These are phyloP conservation scores for Fraxinus ornus DNA, from an alignment of 305 asterid species.

Conservation along the genomic window DNA sequence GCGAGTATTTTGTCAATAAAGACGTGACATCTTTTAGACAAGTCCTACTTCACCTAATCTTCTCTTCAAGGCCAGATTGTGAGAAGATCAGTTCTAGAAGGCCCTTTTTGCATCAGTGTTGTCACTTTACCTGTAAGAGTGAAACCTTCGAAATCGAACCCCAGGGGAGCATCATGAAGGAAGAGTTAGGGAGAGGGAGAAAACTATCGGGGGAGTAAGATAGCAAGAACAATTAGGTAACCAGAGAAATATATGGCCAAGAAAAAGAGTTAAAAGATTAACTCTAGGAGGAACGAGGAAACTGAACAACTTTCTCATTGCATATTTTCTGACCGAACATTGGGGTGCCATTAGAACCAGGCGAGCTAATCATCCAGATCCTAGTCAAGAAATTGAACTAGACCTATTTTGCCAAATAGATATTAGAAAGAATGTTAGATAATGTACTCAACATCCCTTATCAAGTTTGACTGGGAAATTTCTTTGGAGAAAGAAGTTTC, in stretches of 20 bases:
- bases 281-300: no score
- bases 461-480: no score
- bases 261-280: no score
- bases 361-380: background rate
- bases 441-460: no score
- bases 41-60: background rate
- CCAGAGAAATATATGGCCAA: background rate
- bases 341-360: background rate
- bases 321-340: no score
- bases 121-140: background rate
- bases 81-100: background rate
- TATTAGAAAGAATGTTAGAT: background rate
- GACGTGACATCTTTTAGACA: no score
- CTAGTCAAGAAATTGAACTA: background rate
- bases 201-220: background rate
- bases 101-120: background rate
- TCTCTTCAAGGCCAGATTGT: background rate
- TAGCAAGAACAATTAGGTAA: background rate
- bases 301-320: no score
- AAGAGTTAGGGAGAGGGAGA: no score
- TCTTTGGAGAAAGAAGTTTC: background rate
- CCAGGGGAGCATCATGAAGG: background rate
- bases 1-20: no score
- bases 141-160: background rate
- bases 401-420: background rate